Percentiles rank a stretch among this genome's conserved stretches.
Evolutionary conservation across 169 alveolate genomes (phyloP).

Genomic region (Plasmodium ovale): DNA sequence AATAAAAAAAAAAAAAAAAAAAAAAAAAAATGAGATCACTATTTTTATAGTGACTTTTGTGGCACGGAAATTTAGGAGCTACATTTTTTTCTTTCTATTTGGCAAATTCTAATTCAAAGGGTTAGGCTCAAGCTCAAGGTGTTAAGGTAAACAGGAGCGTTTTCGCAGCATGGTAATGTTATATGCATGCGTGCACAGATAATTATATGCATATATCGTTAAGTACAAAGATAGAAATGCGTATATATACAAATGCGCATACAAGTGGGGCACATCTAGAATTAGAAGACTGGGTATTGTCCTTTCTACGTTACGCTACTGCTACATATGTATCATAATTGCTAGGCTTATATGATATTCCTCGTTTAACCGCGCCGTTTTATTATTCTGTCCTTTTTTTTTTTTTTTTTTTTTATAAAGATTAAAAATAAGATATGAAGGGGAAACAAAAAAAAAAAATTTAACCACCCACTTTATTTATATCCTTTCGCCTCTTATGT

Average conservation of each 20-base stretch:
- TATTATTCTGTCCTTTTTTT: not conserved
- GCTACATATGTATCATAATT: no score
- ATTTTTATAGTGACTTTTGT: slow-evolving; percentile 17
- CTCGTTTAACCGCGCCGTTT: no score
- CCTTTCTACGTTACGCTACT: no score
- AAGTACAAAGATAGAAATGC: not conserved
- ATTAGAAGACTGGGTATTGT: no score
- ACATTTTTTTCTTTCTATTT: not conserved
- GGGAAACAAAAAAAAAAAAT: not conserved
- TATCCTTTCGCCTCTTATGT: not conserved
- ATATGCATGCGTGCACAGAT: not conserved
- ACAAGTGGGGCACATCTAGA: no score
- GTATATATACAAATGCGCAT: not conserved
- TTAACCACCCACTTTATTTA: not conserved
- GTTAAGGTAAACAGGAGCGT: not conserved
- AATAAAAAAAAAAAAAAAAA: no score
- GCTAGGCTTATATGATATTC: no score
- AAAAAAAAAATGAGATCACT: slow-evolving; percentile 7
- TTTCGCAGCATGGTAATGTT: not conserved
- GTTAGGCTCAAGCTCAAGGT: not conserved
- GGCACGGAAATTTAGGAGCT: not conserved
- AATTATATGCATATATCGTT: not conserved
- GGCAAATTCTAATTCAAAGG: not conserved
- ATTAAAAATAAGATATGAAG: no score
- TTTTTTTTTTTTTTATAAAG: not conserved